Percentiles rank a stretch among this genome's conserved stretches.
These are phyloP conservation scores for Ciborinia camelliae DNA, from an alignment of 2,329 filamentous ascomycete genomes.

Conservation along the genomic window DNA sequence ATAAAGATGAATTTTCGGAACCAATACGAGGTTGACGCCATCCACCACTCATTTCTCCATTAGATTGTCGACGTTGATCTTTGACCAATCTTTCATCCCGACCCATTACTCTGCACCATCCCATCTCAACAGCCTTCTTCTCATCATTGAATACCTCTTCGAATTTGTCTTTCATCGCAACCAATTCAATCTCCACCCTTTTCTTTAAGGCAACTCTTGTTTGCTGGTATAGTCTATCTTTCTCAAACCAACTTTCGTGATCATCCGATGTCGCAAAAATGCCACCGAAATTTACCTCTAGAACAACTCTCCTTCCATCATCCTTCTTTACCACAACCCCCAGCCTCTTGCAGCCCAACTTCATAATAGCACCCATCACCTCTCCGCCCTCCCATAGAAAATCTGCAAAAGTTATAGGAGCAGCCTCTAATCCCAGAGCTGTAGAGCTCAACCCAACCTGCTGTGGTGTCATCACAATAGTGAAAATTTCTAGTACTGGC, in stretches of 20 bases:
- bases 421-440: constrained; percentile 21
- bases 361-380: constrained; percentile 27
- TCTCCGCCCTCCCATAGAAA: constrained; percentile 26
- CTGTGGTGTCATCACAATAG: constrained; percentile 25
- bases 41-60: background rate
- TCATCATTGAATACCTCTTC: constrained; percentile 29
- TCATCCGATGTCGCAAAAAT: background rate
- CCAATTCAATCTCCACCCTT: constrained; percentile 20
- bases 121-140: constrained; percentile 21
- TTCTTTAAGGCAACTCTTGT: constrained; percentile 2
- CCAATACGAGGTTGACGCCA: background rate
- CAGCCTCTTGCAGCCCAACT: constrained; percentile 27
- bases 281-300: background rate
- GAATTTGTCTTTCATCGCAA: constrained; percentile 27
- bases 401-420: constrained; percentile 29
- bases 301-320: background rate
- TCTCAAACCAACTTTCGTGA: constrained; percentile 15
- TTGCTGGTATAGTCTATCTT: constrained; percentile 6
- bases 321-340: constrained; percentile 31
- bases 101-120: constrained; percentile 21
- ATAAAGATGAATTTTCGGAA: background rate
- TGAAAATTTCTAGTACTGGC: constrained; percentile 26
- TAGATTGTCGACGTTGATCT: background rate
- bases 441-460: constrained; percentile 21
- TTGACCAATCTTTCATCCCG: background rate